A percentile compares a stretch with the other conserved stretches of the same genome.
Evolutionary conservation across 768 basidiomycete species (phyloP).

Genomic region (Podaxis sp.): DNA sequence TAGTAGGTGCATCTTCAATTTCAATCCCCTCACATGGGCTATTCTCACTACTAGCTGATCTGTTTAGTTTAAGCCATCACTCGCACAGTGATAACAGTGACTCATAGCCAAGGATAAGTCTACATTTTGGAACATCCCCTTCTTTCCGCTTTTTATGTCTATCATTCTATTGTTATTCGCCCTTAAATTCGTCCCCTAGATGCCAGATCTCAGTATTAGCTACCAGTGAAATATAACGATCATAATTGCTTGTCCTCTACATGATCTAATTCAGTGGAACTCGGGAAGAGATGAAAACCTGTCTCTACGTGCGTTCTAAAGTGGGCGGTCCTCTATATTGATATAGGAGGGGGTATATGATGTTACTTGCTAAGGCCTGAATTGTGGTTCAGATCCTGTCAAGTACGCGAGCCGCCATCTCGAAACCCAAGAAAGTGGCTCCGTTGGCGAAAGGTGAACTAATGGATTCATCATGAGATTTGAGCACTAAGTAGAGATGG

Average conservation of each 20-base stretch:
- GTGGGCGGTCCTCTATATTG: background rate
- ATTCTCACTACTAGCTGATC: background rate
- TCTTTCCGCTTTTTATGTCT: background rate
- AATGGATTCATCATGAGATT: background rate
- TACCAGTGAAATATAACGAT: background rate
- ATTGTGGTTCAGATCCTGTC: constrained; percentile 33
- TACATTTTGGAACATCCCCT: background rate
- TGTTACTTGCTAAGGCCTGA: background rate
- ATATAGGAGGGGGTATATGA: background rate
- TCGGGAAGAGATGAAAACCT: background rate
- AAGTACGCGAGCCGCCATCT: constrained; percentile 80
- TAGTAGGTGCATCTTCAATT: background rate
- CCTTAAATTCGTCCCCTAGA: background rate
- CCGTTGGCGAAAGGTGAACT: constrained; percentile 97
- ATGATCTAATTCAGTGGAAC: background rate
- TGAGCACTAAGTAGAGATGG: background rate
- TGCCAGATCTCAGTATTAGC: background rate
- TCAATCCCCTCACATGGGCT: background rate
- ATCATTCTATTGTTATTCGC: background rate
- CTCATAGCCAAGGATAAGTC: background rate
- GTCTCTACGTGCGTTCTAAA: constrained; percentile 3
- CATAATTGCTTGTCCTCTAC: background rate
- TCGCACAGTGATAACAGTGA: background rate
- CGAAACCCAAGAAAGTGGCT: constrained; percentile 94
- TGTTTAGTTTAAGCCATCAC: background rate